A percentile compares a stretch with the other conserved stretches of the same genome.
Evolutionary conservation across 2,329 filamentous ascomycete species (phyloP).

Genomic region (Cordyceps javanica): DNA sequence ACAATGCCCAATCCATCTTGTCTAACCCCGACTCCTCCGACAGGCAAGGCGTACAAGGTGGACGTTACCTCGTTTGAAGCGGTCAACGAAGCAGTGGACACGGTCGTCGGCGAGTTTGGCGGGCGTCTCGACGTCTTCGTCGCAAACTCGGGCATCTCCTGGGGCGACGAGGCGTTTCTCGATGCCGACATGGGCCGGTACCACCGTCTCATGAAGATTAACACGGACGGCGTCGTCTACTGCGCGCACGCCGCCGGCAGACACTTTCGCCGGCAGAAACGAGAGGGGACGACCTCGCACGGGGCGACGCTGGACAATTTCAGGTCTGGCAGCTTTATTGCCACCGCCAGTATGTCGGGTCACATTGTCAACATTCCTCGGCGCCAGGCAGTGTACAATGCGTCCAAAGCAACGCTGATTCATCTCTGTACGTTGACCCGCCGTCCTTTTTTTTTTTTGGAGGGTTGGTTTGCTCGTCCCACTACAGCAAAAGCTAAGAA

Average conservation of each 20-base stretch:
- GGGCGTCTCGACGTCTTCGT: constrained; percentile 72
- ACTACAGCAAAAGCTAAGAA: background rate
- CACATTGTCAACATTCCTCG: constrained; percentile 43
- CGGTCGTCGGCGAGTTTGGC: constrained; percentile 60
- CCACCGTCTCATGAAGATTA: constrained; percentile 61
- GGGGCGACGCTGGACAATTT: constrained; percentile 57
- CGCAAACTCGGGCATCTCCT: constrained; percentile 71
- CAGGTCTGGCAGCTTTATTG: constrained; percentile 64
- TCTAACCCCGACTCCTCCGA: background rate
- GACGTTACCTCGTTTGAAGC: constrained; percentile 49
- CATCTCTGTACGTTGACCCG: background rate
- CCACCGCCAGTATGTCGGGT: constrained; percentile 72
- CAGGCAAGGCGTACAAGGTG: constrained; percentile 57
- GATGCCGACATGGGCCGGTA: constrained; percentile 60
- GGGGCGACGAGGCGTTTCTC: constrained; percentile 62
- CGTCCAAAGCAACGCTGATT: background rate
- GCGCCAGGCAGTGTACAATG: constrained; percentile 4
- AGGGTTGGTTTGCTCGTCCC: background rate
- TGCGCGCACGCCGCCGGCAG: constrained; percentile 63
- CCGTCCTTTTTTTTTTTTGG: background rate
- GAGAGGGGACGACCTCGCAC: constrained; percentile 56
- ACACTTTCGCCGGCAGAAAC: constrained; percentile 65
- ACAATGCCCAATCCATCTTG: background rate
- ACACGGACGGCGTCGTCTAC: constrained; percentile 74
- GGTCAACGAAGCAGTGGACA: constrained; percentile 44